Percentiles rank a stretch among this genome's conserved stretches.
Evolutionary conservation across 495 filamentous ascomycete genomes (phyloP).

Genomic region (Penicillium pancosmium): DNA sequence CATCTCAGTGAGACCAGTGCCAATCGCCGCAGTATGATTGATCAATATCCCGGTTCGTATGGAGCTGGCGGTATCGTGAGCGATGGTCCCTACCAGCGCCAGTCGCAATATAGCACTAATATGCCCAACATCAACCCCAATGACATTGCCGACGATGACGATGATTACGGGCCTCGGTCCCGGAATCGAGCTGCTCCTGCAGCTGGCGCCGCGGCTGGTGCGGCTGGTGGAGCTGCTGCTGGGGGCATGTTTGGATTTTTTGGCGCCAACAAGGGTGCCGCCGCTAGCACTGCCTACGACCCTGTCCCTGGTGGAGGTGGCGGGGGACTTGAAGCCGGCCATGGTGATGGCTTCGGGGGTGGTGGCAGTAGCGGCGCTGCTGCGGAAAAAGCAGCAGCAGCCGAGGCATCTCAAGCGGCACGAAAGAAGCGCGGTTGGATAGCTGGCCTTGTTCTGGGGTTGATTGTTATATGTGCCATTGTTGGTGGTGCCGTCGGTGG

Average conservation of each 20-base stretch:
- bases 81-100: constrained; percentile 61
- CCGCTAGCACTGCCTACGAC: constrained; percentile 42
- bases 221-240: constrained; percentile 57
- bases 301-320: constrained; percentile 52
- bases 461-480: constrained; percentile 70
- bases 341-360: background rate
- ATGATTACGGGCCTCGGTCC: constrained; percentile 60
- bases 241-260: constrained; percentile 52
- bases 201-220: constrained; percentile 49
- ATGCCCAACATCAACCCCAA: constrained; percentile 68
- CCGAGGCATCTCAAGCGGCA: constrained; percentile 49
- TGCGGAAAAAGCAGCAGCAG: constrained; percentile 52
- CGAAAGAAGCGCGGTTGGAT: constrained; percentile 75
- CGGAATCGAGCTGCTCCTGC: constrained; percentile 45
- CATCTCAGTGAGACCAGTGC: constrained; percentile 27
- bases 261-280: constrained; percentile 44
- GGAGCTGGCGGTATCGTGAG: constrained; percentile 34
- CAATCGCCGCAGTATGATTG: constrained; percentile 35
- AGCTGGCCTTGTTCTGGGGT: constrained; percentile 58
- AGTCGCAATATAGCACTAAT: constrained; percentile 61
- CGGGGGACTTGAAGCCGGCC: constrained; percentile 10
- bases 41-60: constrained; percentile 36
- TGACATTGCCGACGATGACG: constrained; percentile 84
- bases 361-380: background rate
- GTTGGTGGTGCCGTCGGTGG: constrained; percentile 78